phyloP scores from a whole-genome alignment of 108 stramenopile species.

The Pseudonitzschia delicatissima region DNA sequence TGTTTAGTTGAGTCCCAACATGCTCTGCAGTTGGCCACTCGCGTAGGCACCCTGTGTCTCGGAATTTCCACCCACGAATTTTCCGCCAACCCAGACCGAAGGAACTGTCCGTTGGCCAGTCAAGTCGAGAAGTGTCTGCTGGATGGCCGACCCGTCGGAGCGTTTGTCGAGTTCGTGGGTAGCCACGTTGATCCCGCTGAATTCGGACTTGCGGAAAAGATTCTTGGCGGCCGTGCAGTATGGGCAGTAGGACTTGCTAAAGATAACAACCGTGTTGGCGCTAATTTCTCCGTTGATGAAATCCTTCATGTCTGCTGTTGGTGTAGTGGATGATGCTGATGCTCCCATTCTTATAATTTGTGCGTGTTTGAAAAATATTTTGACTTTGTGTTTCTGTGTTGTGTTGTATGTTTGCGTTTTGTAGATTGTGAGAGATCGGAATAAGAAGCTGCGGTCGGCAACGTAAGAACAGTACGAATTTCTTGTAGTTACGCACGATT shows the following conservation, averaged over 20 bases:
- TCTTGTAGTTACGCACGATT: too few relatives aligned
- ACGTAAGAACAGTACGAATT: too few relatives aligned
- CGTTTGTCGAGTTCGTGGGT: slow-evolving; percentile 58
- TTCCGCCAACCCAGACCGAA: slow-evolving; percentile 62
- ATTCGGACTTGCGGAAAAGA: slow-evolving; percentile 40
- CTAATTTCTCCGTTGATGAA: not conserved
- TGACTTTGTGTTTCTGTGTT: too few relatives aligned
- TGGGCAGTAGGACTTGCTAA: slow-evolving; percentile 59
- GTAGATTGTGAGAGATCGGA: too few relatives aligned
- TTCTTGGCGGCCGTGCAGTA: slow-evolving; percentile 54
- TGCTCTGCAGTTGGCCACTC: slow-evolving; percentile 49
- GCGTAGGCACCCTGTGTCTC: slow-evolving; percentile 51
- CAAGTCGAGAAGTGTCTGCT: slow-evolving; percentile 29
- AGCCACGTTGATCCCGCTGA: slow-evolving; percentile 35
- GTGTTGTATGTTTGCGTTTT: too few relatives aligned
- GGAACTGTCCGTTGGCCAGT: slow-evolving; percentile 73
- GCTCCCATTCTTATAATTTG: slow-evolving; percentile 8
- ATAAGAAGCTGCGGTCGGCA: too few relatives aligned
- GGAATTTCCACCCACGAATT: slow-evolving; percentile 69
- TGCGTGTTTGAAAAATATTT: too few relatives aligned
- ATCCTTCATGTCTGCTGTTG: not conserved
- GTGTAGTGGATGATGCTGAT: not conserved
- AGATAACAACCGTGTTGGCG: slow-evolving; percentile 46
- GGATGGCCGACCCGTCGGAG: slow-evolving; percentile 46
- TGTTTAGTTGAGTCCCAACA: slow-evolving; percentile 23